phyloP scores from a whole-genome alignment of 306 rosid genomes.

The Clitoria ternatea region DNA sequence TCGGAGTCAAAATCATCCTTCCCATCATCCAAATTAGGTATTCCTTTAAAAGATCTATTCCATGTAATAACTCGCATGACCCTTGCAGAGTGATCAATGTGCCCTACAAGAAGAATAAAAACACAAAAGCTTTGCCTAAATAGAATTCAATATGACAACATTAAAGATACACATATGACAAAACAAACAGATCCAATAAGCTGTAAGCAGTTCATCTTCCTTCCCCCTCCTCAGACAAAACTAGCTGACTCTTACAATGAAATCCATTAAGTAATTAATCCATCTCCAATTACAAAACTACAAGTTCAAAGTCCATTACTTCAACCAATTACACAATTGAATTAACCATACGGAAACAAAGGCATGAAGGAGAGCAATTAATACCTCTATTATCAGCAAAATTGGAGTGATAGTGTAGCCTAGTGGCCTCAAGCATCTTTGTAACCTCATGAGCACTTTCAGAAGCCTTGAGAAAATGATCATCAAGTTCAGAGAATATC shows the following conservation, averaged over 20 bases:
- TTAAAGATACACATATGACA: background rate
- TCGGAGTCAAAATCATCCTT: conserved; percentile 76
- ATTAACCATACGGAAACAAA: background rate
- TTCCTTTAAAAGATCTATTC: conserved; percentile 81
- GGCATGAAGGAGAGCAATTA: background rate
- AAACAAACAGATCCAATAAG: background rate
- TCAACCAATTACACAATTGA: background rate
- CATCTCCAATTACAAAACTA: background rate
- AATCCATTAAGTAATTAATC: conserved; percentile 1
- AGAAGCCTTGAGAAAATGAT: conserved; percentile 84
- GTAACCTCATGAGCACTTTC: conserved; percentile 90
- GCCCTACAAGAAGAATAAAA: conserved; percentile 47
- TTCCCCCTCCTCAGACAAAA: background rate
- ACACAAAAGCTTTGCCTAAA: background rate
- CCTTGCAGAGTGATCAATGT: conserved; percentile 91
- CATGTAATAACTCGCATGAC: conserved; percentile 92
- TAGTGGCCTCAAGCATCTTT: conserved; percentile 91
- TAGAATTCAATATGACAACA: background rate
- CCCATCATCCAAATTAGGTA: conserved; percentile 47
- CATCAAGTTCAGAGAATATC: conserved; percentile 60
- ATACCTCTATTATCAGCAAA: conserved; percentile 94
- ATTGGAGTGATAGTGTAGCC: conserved; percentile 93
- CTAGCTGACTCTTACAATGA: background rate
- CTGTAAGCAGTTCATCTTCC: too few relatives aligned
- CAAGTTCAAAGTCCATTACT: background rate